A percentile compares a stretch with the other conserved stretches of the same genome.
Conservation (phyloP, 257 asterid species). For the Ballota nigra region DNA sequence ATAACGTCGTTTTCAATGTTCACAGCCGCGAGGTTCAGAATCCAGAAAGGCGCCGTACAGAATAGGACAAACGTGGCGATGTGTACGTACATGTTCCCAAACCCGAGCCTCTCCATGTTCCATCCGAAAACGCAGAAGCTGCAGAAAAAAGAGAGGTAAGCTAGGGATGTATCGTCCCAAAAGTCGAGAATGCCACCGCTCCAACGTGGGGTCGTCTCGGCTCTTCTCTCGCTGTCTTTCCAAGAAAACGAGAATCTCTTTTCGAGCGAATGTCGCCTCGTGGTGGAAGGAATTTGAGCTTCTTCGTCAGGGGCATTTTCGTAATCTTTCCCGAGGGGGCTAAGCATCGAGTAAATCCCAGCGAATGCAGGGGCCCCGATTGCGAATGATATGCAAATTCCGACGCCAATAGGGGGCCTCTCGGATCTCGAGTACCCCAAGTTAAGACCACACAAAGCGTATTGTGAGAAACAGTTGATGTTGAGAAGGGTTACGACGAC, state of each 20-base stretch:
- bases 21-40: slow-evolving; percentile 72
- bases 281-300: slow-evolving; percentile 39
- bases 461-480: slow-evolving; percentile 68
- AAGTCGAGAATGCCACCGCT: slow-evolving; percentile 75
- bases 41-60: slow-evolving; percentile 81
- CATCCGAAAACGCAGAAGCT: slow-evolving; percentile 82
- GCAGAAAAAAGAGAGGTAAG: slow-evolving; percentile 77
- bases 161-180: slow-evolving; percentile 77
- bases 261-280: slow-evolving; percentile 45
- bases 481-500: slow-evolving; percentile 59
- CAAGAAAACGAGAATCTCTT: slow-evolving; percentile 60
- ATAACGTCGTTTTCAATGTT: slow-evolving; percentile 61
- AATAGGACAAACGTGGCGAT: slow-evolving; percentile 76
- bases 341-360: slow-evolving; percentile 59
- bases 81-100: slow-evolving; percentile 88
- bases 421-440: slow-evolving; percentile 57
- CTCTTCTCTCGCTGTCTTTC: slow-evolving; percentile 30
- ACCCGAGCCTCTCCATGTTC: slow-evolving; percentile 89
- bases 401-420: slow-evolving; percentile 74
- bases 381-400: slow-evolving; percentile 51
- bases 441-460: slow-evolving; percentile 73
- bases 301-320: slow-evolving; percentile 57
- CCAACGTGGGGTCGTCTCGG: slow-evolving; percentile 67
- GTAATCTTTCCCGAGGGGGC: slow-evolving; percentile 79
- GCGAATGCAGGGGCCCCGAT: slow-evolving; percentile 81